phyloP scores from a whole-genome alignment of 257 asterid species.

The Coffea eugenioides region DNA sequence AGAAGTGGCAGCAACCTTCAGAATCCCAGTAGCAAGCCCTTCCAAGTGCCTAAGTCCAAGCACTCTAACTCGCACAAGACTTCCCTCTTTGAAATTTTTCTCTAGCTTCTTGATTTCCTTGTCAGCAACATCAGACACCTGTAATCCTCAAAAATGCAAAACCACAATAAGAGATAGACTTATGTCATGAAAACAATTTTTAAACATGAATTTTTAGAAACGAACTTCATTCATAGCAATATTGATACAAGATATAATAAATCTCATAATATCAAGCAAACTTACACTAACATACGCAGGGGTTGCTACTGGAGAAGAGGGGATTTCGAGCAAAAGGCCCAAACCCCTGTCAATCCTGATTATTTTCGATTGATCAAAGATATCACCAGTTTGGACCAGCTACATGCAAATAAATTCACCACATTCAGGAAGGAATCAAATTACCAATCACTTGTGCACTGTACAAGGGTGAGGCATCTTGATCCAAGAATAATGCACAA shows the following conservation, averaged over 20 bases:
- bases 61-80: conserved; percentile 70
- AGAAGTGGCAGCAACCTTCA: conserved; percentile 55
- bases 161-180: not conserved
- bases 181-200: not conserved
- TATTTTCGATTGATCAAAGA: conserved; percentile 76
- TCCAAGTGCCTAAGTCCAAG: conserved; percentile 88
- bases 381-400: conserved; percentile 85
- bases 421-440: conserved; percentile 18
- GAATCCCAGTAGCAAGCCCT: conserved; percentile 83
- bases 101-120: conserved; percentile 73
- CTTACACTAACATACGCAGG: conserved; percentile 92
- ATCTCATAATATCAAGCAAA: not conserved
- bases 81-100: conserved; percentile 81
- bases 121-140: conserved; percentile 76
- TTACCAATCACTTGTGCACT: not conserved
- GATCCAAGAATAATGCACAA: not conserved
- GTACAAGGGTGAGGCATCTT: not conserved
- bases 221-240: not conserved
- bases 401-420: conserved; percentile 36
- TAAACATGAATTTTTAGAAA: not conserved
- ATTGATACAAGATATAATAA: not conserved
- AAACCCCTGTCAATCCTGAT: conserved; percentile 79
- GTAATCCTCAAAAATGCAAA: conserved; percentile 25
- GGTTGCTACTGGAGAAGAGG: conserved; percentile 71
- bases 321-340: conserved; percentile 81